Conservation (phyloP, 345 rosid genomes). For the Gossypium stocksii region DNA sequence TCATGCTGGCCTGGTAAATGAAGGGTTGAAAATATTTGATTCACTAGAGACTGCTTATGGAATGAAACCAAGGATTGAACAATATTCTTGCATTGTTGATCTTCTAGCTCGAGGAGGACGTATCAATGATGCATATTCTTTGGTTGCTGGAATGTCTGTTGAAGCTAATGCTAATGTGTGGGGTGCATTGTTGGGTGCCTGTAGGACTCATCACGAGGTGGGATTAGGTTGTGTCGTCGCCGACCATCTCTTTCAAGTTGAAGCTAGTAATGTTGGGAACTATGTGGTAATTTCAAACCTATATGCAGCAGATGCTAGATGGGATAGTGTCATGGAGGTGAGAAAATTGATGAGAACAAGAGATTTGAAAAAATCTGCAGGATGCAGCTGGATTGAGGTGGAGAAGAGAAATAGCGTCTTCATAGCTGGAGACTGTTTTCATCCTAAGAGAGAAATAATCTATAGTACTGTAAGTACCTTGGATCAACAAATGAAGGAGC, state of each 20-base stretch:
- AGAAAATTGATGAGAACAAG: conserved; percentile 65
- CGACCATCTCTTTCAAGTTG: conserved; percentile 53
- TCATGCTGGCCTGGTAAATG: conserved; percentile 71
- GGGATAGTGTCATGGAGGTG: conserved; percentile 71
- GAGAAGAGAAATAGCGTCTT: conserved; percentile 51
- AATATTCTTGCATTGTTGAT: conserved; percentile 73
- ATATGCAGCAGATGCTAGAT: conserved; percentile 75
- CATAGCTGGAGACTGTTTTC: conserved; percentile 69
- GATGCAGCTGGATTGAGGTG: conserved; percentile 92
- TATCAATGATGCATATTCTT: conserved; percentile 63
- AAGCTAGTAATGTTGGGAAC: conserved; percentile 53
- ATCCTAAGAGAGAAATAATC: conserved; percentile 47
- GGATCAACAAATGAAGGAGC: conserved; percentile 57
- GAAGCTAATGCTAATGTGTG: conserved; percentile 66
- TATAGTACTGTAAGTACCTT: conserved; percentile 37
- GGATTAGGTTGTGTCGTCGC: conserved; percentile 60
- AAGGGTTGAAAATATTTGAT: conserved; percentile 59
- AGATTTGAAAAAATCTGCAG: conserved; percentile 73
- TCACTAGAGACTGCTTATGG: conserved; percentile 45
- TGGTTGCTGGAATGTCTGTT: conserved; percentile 52
- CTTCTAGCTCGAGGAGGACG: conserved; percentile 83
- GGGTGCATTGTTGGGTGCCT: conserved; percentile 78
- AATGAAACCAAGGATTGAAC: conserved; percentile 66
- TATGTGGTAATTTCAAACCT: conserved; percentile 76
- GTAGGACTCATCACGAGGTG: conserved; percentile 55